Evolutionary conservation across 1,284 basidiomycete genomes (phyloP).

Genomic region (Xerocomus minutiporus): DNA sequence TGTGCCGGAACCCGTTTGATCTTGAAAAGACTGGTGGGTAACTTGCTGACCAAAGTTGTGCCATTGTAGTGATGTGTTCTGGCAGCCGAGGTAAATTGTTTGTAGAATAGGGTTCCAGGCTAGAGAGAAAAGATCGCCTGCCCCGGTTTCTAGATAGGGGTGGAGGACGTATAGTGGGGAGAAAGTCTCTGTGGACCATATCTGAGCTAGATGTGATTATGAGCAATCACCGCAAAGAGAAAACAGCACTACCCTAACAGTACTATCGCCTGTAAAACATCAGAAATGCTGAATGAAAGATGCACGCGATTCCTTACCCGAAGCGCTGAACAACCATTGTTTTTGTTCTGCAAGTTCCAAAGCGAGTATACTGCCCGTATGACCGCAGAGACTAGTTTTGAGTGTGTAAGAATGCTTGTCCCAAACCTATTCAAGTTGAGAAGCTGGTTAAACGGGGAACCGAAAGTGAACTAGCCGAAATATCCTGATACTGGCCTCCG

Average conservation of each 20-base stretch:
- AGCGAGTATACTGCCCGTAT: conserved; percentile 81
- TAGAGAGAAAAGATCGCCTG: conserved; percentile 90
- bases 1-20: conserved; percentile 37
- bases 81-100: conserved; percentile 84
- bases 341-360: conserved; percentile 74
- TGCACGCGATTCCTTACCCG: conserved; percentile 43
- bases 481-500: conserved; percentile 77
- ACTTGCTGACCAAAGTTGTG: conserved; percentile 51
- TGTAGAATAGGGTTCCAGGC: conserved; percentile 71
- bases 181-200: conserved; percentile 81
- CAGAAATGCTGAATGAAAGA: conserved; percentile 6
- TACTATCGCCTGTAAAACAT: conserved; percentile 66
- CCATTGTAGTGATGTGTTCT: conserved; percentile 89
- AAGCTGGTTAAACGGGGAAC: not conserved
- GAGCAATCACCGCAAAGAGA: not conserved
- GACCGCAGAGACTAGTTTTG: conserved; percentile 74
- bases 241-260: conserved; percentile 55
- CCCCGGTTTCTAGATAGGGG: conserved; percentile 78
- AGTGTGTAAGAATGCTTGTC: conserved; percentile 67
- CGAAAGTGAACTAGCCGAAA: conserved; percentile 31
- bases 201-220: conserved; percentile 38
- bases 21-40: conserved; percentile 14
- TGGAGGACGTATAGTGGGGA: conserved; percentile 72
- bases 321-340: conserved; percentile 83
- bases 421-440: conserved; percentile 62